Percentiles rank a stretch among this genome's conserved stretches.
These are phyloP conservation scores for Friedmanniomyces simplex DNA, from an alignment of 495 filamentous ascomycete genomes.

Conservation along the genomic window DNA sequence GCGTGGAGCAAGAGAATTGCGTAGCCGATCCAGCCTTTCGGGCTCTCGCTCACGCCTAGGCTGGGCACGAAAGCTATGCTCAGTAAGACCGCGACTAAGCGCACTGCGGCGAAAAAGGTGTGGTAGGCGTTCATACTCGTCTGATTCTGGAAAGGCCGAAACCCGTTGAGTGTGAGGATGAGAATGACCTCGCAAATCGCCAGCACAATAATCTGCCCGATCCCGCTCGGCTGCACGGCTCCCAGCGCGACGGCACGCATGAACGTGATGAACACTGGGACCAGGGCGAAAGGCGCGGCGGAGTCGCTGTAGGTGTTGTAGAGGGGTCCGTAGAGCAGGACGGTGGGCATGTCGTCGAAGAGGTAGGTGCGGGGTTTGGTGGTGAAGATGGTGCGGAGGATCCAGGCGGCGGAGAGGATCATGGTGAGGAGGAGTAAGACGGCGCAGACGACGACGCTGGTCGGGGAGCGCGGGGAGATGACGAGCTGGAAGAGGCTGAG, in stretches of 20 bases:
- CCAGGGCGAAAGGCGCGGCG: constrained; percentile 73
- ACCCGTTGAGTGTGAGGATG: constrained; percentile 77
- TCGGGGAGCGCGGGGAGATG: constrained; percentile 54
- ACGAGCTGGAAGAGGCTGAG: constrained; percentile 86
- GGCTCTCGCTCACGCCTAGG: constrained; percentile 59
- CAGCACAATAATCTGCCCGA: constrained; percentile 81
- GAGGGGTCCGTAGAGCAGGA: constrained; percentile 84
- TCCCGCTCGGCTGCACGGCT: constrained; percentile 82
- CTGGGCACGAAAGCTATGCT: constrained; percentile 82
- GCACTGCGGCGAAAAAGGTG: constrained; percentile 65
- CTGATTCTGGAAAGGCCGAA: constrained; percentile 77
- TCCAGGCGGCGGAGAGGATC: constrained; percentile 63
- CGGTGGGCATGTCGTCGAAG: constrained; percentile 85
- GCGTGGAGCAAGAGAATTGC: constrained; percentile 79
- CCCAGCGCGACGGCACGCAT: constrained; percentile 84
- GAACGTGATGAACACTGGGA: constrained; percentile 74
- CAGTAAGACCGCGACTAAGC: constrained; percentile 68
- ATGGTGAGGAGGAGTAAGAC: constrained; percentile 61
- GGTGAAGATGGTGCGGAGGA: constrained; percentile 64
- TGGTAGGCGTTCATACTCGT: constrained; percentile 99
- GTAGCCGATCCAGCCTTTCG: constrained; percentile 93
- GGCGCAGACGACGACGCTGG: constrained; percentile 59
- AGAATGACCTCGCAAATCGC: constrained; percentile 90
- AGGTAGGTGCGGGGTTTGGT: constrained; percentile 75
- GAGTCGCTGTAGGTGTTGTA: constrained; percentile 95